A percentile compares a stretch with the other conserved stretches of the same genome.
These are phyloP conservation scores for Chlorociboria aeruginascens DNA, from an alignment of 495 filamentous ascomycete genomes.

Conservation along the genomic window DNA sequence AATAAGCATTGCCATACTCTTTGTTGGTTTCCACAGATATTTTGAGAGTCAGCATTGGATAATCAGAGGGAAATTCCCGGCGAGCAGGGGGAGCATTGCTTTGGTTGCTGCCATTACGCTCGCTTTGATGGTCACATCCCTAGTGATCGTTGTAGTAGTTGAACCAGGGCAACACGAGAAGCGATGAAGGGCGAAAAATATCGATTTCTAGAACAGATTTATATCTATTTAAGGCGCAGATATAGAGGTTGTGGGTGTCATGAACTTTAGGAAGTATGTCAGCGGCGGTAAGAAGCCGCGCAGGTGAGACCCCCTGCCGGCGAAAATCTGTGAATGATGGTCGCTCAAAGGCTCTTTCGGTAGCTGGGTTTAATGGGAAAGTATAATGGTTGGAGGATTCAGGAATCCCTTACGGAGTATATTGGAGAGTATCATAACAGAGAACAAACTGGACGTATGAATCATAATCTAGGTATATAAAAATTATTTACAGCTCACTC, in stretches of 20 bases:
- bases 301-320: too few relatives aligned
- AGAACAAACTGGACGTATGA: too few relatives aligned
- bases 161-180: slow-evolving; percentile 41
- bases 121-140: slow-evolving; percentile 55
- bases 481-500: too few relatives aligned
- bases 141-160: slow-evolving; percentile 60
- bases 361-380: too few relatives aligned
- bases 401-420: too few relatives aligned
- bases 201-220: neutral
- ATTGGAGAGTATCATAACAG: too few relatives aligned
- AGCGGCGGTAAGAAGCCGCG: neutral
- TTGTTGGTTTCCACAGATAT: slow-evolving; percentile 61
- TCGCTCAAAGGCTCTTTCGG: too few relatives aligned
- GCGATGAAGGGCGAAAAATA: slow-evolving; percentile 3
- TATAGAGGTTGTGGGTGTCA: neutral
- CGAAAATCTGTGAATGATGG: too few relatives aligned
- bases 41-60: slow-evolving; percentile 71
- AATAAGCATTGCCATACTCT: slow-evolving; percentile 74
- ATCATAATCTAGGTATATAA: too few relatives aligned
- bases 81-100: slow-evolving; percentile 76
- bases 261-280: neutral
- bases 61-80: slow-evolving; percentile 85
- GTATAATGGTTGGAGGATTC: too few relatives aligned
- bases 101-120: slow-evolving; percentile 58
- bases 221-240: neutral